A percentile compares a stretch with the other conserved stretches of the same genome.
Conservation (phyloP, 1,139 yeast species). For the Yamadazyma kanchanaburiensis region DNA sequence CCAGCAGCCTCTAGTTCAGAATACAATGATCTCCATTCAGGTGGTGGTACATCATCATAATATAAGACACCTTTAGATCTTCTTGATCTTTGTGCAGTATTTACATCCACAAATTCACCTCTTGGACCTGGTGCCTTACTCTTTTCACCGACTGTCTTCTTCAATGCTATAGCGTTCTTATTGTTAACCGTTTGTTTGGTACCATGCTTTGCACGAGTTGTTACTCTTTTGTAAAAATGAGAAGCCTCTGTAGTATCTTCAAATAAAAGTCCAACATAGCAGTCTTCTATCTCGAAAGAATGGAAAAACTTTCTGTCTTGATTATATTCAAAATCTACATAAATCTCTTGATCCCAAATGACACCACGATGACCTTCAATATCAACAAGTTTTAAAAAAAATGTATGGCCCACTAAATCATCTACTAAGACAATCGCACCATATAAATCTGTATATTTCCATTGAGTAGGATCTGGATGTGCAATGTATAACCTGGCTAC, state of each 20-base stretch:
- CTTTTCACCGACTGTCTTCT: constrained; percentile 39
- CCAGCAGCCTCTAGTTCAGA: constrained; percentile 75
- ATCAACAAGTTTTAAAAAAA: constrained; percentile 85
- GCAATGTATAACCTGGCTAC: constrained; percentile 89
- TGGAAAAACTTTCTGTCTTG: constrained; percentile 96
- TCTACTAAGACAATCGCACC: constrained; percentile 90
- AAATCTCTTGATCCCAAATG: constrained; percentile 94
- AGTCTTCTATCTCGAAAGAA: constrained; percentile 88
- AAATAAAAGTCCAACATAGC: constrained; percentile 83
- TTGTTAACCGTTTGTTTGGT: constrained; percentile 82
- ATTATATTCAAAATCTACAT: constrained; percentile 80
- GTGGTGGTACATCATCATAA: constrained; percentile 79
- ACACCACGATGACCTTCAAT: constrained; percentile 80
- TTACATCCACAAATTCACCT: constrained; percentile 53
- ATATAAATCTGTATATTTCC: constrained; percentile 85
- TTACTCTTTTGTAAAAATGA: constrained; percentile 75
- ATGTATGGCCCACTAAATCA: constrained; percentile 92
- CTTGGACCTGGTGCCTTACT: constrained; percentile 59
- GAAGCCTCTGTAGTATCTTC: constrained; percentile 89
- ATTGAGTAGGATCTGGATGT: constrained; percentile 73
- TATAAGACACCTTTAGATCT: constrained; percentile 60
- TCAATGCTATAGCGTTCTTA: constrained; percentile 81
- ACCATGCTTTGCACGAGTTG: constrained; percentile 75
- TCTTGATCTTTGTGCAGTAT: constrained; percentile 54
- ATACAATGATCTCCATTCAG: constrained; percentile 79